Percentiles rank a stretch among this genome's conserved stretches.
Conservation (phyloP, 345 rosid species). For the Lumnitzera racemosa region DNA sequence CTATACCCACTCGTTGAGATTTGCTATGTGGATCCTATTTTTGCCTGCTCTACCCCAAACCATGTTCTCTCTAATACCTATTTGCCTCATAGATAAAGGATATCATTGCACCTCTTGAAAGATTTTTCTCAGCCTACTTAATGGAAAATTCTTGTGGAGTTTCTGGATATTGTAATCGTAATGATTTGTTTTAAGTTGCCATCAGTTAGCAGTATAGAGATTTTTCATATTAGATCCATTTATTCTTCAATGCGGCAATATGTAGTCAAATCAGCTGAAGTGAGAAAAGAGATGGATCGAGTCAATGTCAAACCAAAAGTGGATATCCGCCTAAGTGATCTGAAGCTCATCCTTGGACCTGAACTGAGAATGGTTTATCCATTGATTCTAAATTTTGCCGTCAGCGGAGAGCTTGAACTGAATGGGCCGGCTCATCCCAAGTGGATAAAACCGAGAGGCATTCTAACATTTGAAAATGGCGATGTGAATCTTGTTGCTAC, state of each 20-base stretch:
- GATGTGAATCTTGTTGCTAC: slow-evolving; percentile 98
- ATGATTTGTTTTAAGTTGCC: too few relatives aligned
- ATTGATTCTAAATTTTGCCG: slow-evolving; percentile 84
- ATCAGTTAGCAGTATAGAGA: too few relatives aligned
- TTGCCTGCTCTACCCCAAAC: too few relatives aligned
- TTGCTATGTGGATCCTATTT: too few relatives aligned
- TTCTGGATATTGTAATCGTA: too few relatives aligned
- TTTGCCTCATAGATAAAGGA: too few relatives aligned
- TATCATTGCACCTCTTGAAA: too few relatives aligned
- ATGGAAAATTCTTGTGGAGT: too few relatives aligned
- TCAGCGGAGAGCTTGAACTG: slow-evolving; percentile 89
- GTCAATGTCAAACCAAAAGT: slow-evolving; percentile 65
- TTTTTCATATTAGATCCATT: background rate
- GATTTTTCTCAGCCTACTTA: too few relatives aligned
- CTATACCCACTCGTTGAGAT: too few relatives aligned
- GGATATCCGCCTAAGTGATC: slow-evolving; percentile 78
- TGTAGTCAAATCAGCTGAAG: slow-evolving; percentile 65
- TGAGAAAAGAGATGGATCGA: slow-evolving; percentile 55
- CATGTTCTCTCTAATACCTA: too few relatives aligned
- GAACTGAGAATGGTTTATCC: slow-evolving; percentile 90
- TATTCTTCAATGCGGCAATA: slow-evolving; percentile 2
- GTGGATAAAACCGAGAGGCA: slow-evolving; percentile 80
- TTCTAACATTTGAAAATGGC: slow-evolving; percentile 90
- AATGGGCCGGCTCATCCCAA: slow-evolving; percentile 93
- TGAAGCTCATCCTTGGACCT: slow-evolving; percentile 92